These are phyloP conservation scores for Chimonanthus salicifolius DNA, from an alignment of 164 flowering plant genomes.

Conservation along the genomic window DNA sequence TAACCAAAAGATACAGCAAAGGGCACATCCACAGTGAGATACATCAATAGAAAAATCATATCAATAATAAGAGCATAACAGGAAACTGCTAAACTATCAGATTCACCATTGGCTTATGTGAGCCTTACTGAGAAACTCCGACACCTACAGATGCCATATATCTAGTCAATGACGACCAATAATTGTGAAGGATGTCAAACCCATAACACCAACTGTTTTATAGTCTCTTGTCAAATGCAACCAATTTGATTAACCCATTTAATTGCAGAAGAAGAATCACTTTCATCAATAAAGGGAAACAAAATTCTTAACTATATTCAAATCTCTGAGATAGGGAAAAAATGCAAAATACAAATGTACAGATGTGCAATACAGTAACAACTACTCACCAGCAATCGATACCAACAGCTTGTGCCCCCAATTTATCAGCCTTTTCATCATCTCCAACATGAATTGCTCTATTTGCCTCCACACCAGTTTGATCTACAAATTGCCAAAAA, in stretches of 20 bases:
- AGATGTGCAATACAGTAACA: background rate
- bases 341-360: background rate
- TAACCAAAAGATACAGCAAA: too few relatives aligned
- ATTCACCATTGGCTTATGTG: too few relatives aligned
- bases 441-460: conserved; percentile 87
- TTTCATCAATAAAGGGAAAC: background rate
- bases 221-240: too few relatives aligned
- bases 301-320: background rate
- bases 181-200: too few relatives aligned
- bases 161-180: too few relatives aligned
- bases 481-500: conserved; percentile 32
- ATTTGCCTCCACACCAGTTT: conserved; percentile 48
- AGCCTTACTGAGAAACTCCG: too few relatives aligned
- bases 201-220: background rate
- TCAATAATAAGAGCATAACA: too few relatives aligned
- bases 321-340: background rate
- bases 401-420: conserved; percentile 77
- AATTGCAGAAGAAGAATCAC: background rate
- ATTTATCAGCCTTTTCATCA: conserved; percentile 73
- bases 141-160: too few relatives aligned
- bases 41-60: too few relatives aligned
- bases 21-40: too few relatives aligned
- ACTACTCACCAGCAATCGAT: conserved; percentile 76
- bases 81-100: too few relatives aligned
- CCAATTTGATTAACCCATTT: too few relatives aligned